Evolutionary conservation across 1,139 yeast genomes (phyloP).

Genomic region (Geotrichum reessii): DNA sequence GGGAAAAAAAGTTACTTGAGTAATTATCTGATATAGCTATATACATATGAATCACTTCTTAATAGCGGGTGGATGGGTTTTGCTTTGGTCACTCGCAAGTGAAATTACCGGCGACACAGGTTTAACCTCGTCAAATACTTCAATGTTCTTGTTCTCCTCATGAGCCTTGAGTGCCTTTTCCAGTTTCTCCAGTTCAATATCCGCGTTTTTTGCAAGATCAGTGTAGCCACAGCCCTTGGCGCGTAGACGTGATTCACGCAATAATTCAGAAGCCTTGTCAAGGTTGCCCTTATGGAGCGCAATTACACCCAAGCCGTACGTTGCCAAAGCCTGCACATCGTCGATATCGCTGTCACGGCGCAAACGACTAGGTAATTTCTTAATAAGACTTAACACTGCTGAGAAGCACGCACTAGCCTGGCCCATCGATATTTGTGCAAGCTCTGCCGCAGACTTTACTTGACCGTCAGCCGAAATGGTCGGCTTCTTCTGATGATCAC

Average conservation of each 20-base stretch:
- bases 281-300: slow-evolving; percentile 53
- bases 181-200: slow-evolving; percentile 53
- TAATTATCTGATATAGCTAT: background rate
- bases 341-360: slow-evolving; percentile 44
- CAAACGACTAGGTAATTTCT: slow-evolving; percentile 43
- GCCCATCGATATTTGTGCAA: slow-evolving; percentile 10
- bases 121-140: background rate
- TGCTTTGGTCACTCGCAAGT: background rate
- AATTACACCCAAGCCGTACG: slow-evolving; percentile 81
- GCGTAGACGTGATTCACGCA: slow-evolving; percentile 66
- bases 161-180: slow-evolving; percentile 27
- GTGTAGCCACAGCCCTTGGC: slow-evolving; percentile 64
- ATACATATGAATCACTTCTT: background rate
- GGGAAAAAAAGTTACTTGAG: too few species aligned
- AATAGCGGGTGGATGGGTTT: background rate
- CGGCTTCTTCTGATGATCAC: slow-evolving; percentile 34
- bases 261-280: slow-evolving; percentile 52
- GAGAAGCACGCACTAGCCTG: slow-evolving; percentile 23
- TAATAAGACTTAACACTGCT: slow-evolving; percentile 49
- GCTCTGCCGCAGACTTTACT: slow-evolving; percentile 5
- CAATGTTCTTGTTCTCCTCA: background rate
- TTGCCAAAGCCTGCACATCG: slow-evolving; percentile 72
- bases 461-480: slow-evolving; percentile 30
- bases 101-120: background rate
- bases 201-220: slow-evolving; percentile 60